These are phyloP conservation scores for Seiridium unicorne DNA, from an alignment of 2,329 filamentous ascomycete genomes.

Conservation along the genomic window DNA sequence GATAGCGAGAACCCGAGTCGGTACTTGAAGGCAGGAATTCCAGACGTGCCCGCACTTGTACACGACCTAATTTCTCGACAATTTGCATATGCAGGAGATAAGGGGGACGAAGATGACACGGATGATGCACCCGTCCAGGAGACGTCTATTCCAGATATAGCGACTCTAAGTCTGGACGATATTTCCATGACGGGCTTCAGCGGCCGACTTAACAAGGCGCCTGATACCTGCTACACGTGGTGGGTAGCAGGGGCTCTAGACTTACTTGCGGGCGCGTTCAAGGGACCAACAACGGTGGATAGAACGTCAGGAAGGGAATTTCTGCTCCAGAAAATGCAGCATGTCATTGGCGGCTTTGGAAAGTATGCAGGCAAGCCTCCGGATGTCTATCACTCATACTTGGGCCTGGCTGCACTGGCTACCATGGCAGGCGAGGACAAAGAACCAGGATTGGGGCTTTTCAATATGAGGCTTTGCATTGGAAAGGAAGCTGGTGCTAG, in stretches of 20 bases:
- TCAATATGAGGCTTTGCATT: conserved; percentile 77
- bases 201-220: conserved; percentile 84
- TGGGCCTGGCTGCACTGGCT: conserved; percentile 78
- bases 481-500: conserved; percentile 57
- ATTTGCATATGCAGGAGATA: conserved; percentile 52
- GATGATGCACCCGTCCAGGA: conserved; percentile 31
- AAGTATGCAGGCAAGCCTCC: conserved; percentile 68
- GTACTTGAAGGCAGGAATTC: conserved; percentile 37
- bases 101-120: conserved; percentile 41
- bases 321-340: conserved; percentile 82
- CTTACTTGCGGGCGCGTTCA: conserved; percentile 47
- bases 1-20: conserved; percentile 23
- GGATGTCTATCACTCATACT: conserved; percentile 84
- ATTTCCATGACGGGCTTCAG: conserved; percentile 65
- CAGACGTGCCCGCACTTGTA: conserved; percentile 32
- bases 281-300: conserved; percentile 60
- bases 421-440: conserved; percentile 51
- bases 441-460: conserved; percentile 64
- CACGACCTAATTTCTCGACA: conserved; percentile 65
- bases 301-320: conserved; percentile 66
- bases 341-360: conserved; percentile 79
- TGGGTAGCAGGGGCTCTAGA: conserved; percentile 73
- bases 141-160: conserved; percentile 28
- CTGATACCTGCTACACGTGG: conserved; percentile 95
- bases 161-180: conserved; percentile 30